These are phyloP conservation scores for Leccinum fibrillosum DNA, from an alignment of 768 basidiomycete genomes.

Conservation along the genomic window DNA sequence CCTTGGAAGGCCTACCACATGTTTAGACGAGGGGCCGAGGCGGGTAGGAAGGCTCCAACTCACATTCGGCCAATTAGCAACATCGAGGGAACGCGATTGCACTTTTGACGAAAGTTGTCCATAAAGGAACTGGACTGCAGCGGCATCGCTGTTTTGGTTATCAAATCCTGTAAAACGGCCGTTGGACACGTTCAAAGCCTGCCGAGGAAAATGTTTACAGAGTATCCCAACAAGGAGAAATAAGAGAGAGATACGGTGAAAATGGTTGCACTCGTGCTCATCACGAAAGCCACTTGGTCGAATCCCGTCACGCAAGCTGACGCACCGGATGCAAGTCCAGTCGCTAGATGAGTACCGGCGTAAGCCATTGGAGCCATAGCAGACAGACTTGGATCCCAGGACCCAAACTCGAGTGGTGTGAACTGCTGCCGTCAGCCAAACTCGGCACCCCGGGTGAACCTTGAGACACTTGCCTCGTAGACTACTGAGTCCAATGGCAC, in stretches of 20 bases:
- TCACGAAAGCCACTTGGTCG: slow-evolving; percentile 70
- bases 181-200: slow-evolving; percentile 47
- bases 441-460: slow-evolving; percentile 1
- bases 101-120: slow-evolving; percentile 42
- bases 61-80: slow-evolving; percentile 67
- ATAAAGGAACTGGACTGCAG: slow-evolving; percentile 46
- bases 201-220: slow-evolving; percentile 29
- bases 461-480: slow-evolving; percentile 47
- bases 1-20: slow-evolving; percentile 46
- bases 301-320: slow-evolving; percentile 70
- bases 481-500: slow-evolving; percentile 42
- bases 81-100: slow-evolving; percentile 52
- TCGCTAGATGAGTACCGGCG: slow-evolving; percentile 60
- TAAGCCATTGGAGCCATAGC: slow-evolving; percentile 63
- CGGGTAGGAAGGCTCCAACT: slow-evolving; percentile 3
- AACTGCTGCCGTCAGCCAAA: slow-evolving; percentile 36
- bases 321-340: slow-evolving; percentile 52
- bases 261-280: slow-evolving; percentile 70
- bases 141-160: slow-evolving; percentile 7
- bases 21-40: slow-evolving; percentile 1
- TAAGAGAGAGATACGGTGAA: slow-evolving; percentile 48
- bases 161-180: slow-evolving; percentile 28
- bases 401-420: slow-evolving; percentile 65
- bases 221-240: neutral
- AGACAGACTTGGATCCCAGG: slow-evolving; percentile 69